Evolutionary conservation across 2,329 filamentous ascomycete genomes (phyloP), one percentile per base, ranked within the genome.

Genomic region (Pseudocercospora fuligena): DNA sequence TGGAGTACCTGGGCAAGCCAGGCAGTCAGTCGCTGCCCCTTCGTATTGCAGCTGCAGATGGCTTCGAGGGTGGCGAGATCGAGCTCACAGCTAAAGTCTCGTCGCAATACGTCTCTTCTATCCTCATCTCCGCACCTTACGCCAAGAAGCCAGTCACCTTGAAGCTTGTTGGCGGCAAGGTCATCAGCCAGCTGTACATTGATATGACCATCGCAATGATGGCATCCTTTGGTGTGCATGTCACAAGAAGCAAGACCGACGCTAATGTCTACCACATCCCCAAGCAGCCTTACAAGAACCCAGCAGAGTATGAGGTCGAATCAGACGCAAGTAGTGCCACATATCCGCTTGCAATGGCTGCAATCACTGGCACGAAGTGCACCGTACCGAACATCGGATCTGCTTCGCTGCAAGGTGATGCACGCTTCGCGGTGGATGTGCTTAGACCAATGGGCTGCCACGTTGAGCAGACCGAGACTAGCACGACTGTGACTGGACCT

Each of bases 171-270:
- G 95, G 95, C n/a, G 95, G 94, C 63, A 98, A 97, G 79, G 94
- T 95, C 51, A 97, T 99, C 71, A 98, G 94, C 1, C 94, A 98
- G 78, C 89, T 90, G 1, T 99, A 99, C 79, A 98, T 99, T 75
- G 93, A 99, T 78, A 98, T 99, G 94, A 99, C 95, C 1, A 93
- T 96, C 61, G 87, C 93, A 16, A 99, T 99, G 94, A 99, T 99
- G 95, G 86, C 87, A 63, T 87, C 91, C 2, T 99, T 99, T 75
- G 95, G 95, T 59, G 88, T 99, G 47, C 79, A 89, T 46, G 95
- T 97, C 12, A 85, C 88, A 68, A 89, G 87, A 73, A 97, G 94
- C 8, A 80, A 87, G 33, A 90, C 87, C 2, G 93, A 97, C 74
- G 87, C 90, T 54, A 91, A 98, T 77, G 97, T 94, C 5, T 99